These are phyloP conservation scores for Drosera spatulata DNA, from an alignment of 179 eudicot species.

Conservation along the genomic window DNA sequence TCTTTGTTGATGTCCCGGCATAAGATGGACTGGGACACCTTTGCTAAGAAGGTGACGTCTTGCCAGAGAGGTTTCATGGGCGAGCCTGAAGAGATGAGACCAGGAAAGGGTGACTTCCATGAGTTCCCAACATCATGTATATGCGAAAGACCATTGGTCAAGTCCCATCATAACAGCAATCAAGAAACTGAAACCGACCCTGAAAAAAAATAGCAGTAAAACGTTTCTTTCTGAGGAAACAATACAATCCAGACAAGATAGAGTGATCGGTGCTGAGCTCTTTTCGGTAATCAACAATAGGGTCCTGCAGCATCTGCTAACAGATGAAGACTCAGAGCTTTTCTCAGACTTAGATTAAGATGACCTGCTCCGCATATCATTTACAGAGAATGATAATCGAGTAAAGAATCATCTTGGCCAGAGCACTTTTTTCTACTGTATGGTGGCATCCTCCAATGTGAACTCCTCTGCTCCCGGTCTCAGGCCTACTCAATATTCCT, in stretches of 20 bases:
- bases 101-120: constrained; percentile 73
- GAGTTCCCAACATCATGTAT: constrained; percentile 85
- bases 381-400: no score
- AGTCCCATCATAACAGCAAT: constrained; percentile 12
- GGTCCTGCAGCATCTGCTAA: constrained; percentile 4
- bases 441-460: no score
- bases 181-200: constrained; percentile 9
- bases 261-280: constrained; percentile 11
- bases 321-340: no score
- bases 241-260: constrained; percentile 1
- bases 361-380: no score
- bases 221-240: constrained; percentile 6
- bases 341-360: no score
- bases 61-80: constrained; percentile 97
- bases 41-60: constrained; percentile 80
- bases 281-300: constrained; percentile 21
- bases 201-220: neutral
- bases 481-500: no score
- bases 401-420: no score
- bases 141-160: constrained; percentile 49
- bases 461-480: no score
- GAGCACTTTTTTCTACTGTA: no score
- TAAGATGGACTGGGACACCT: constrained; percentile 64
- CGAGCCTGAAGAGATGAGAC: constrained; percentile 85
- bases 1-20: constrained; percentile 64